A percentile compares a stretch with the other conserved stretches of the same genome.
These are phyloP conservation scores for Ophiostoma novo-ulmi DNA, from an alignment of 2,329 filamentous ascomycete species.

Conservation along the genomic window DNA sequence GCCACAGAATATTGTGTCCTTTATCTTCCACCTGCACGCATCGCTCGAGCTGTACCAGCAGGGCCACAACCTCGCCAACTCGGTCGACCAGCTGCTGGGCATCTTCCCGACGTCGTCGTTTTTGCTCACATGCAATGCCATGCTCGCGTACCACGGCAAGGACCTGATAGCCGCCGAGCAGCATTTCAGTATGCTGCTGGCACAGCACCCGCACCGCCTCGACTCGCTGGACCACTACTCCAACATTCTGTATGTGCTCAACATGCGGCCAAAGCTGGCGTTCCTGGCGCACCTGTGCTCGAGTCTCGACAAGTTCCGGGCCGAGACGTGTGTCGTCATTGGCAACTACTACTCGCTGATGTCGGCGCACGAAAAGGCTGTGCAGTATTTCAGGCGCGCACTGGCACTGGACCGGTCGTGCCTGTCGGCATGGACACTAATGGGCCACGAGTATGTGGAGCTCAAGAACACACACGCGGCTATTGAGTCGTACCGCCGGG, in stretches of 20 bases:
- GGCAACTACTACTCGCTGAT: conserved; percentile 96
- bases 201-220: conserved; percentile 67
- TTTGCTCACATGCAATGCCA: conserved; percentile 79
- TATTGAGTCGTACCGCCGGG: conserved; percentile 92
- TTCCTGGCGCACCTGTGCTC: conserved; percentile 90
- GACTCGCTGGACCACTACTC: conserved; percentile 94
- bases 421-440: conserved; percentile 92
- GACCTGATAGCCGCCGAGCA: conserved; percentile 64
- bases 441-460: conserved; percentile 98
- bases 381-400: conserved; percentile 94
- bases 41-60: conserved; percentile 90
- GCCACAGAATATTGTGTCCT: conserved; percentile 85
- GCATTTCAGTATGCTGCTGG: conserved; percentile 72
- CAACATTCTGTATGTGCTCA: conserved; percentile 94
- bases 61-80: conserved; percentile 66
- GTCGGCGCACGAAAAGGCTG: conserved; percentile 93
- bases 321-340: conserved; percentile 93
- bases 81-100: conserved; percentile 68
- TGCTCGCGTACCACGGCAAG: conserved; percentile 87
- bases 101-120: conserved; percentile 89
- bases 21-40: conserved; percentile 88
- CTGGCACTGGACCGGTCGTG: conserved; percentile 85
- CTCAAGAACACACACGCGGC: conserved; percentile 98
- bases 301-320: conserved; percentile 88
- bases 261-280: conserved; percentile 78